A percentile compares a stretch with the other conserved stretches of the same genome.
phyloP scores from a whole-genome alignment of 1,284 basidiomycete species.

The Filobasidium uniguttulatum region DNA sequence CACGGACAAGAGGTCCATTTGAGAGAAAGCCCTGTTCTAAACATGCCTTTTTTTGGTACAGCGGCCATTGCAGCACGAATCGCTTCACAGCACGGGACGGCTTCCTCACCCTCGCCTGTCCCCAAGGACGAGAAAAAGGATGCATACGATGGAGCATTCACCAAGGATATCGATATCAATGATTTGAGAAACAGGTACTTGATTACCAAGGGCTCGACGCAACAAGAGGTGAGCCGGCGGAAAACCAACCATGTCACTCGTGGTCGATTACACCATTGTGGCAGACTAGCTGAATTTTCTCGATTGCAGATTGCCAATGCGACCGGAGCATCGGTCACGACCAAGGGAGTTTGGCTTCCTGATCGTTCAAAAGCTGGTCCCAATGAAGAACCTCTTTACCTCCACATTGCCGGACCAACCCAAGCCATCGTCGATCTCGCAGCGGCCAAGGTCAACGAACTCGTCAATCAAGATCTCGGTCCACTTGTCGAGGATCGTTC shows the following conservation, averaged over 20 bases:
- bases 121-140: slow-evolving; percentile 47
- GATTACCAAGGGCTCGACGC: slow-evolving; percentile 84
- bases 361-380: slow-evolving; percentile 77
- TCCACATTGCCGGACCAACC: slow-evolving; percentile 77
- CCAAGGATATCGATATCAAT: slow-evolving; percentile 91
- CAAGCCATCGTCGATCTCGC: slow-evolving; percentile 68
- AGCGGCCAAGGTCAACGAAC: slow-evolving; percentile 67
- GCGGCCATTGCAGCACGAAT: slow-evolving; percentile 79
- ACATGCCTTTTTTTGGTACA: slow-evolving; percentile 30
- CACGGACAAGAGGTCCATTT: background rate
- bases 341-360: slow-evolving; percentile 88
- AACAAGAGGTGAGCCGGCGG: slow-evolving; percentile 56
- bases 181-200: slow-evolving; percentile 91
- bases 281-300: slow-evolving; percentile 3
- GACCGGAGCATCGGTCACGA: slow-evolving; percentile 76
- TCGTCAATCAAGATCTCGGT: slow-evolving; percentile 72
- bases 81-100: slow-evolving; percentile 55
- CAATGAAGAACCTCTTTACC: slow-evolving; percentile 83
- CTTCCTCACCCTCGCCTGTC: slow-evolving; percentile 21
- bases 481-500: slow-evolving; percentile 74
- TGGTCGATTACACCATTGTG: too few relatives aligned
- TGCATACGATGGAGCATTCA: slow-evolving; percentile 66
- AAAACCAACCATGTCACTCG: too few relatives aligned
- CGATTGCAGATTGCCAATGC: slow-evolving; percentile 61
- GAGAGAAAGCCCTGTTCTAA: background rate